Evolutionary conservation across 805 yeast genomes (phyloP).

Genomic region (Ascoidea tarda): DNA sequence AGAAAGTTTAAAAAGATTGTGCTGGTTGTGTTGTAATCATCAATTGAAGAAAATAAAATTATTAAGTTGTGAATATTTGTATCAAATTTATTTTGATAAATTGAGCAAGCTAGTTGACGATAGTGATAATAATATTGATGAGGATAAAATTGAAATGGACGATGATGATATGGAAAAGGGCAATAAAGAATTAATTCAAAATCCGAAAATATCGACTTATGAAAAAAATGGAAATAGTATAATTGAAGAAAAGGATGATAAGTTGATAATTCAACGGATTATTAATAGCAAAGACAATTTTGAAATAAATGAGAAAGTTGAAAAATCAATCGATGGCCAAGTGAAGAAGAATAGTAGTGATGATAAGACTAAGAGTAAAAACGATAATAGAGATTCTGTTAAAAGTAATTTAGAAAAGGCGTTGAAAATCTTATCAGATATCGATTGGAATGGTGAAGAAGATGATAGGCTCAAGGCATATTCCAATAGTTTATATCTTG

Average conservation of each 20-base stretch:
- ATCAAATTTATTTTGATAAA: constrained; percentile 1
- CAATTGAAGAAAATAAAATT: constrained; percentile 8
- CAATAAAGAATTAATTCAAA: constrained; percentile 2
- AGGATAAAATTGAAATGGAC: constrained; percentile 1
- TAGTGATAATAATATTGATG: not conserved
- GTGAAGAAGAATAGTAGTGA: constrained; percentile 8
- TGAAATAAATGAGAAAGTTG: not conserved
- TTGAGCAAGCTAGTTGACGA: not conserved
- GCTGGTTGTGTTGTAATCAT: constrained; percentile 5
- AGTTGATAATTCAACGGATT: too few species aligned
- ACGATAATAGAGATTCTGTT: not conserved
- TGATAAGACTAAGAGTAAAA: not conserved
- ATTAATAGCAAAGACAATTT: not conserved
- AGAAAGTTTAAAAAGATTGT: constrained; percentile 3
- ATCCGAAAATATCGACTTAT: too few species aligned
- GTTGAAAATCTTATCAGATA: not conserved
- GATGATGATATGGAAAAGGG: constrained; percentile 4
- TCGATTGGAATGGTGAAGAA: not conserved
- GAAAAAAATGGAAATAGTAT: not conserved
- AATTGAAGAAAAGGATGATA: not conserved
- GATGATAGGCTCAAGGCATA: not conserved
- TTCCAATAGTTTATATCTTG: not conserved
- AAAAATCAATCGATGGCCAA: constrained; percentile 36
- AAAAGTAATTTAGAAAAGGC: not conserved
- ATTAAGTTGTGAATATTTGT: not conserved